These are phyloP conservation scores for Phytophthora sp. DNA, from an alignment of 352 stramenopile genomes.

Conservation along the genomic window DNA sequence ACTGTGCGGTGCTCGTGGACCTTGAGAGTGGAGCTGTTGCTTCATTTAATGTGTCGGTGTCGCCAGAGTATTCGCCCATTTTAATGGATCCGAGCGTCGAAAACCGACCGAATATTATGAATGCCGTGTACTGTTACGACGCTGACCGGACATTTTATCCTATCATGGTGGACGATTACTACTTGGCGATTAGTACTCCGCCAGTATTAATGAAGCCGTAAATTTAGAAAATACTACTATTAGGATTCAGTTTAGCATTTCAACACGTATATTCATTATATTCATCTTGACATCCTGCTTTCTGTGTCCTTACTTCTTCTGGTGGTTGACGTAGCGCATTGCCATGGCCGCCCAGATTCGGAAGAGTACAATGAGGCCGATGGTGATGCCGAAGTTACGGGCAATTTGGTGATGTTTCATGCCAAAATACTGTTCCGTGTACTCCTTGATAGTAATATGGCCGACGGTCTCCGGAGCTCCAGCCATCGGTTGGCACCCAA, in stretches of 20 bases:
- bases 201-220: neutral
- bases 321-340: conserved; percentile 5
- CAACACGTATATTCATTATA: no score
- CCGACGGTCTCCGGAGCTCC: conserved; percentile 13
- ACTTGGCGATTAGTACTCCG: conserved; percentile 14
- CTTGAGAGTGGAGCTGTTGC: conserved; percentile 2
- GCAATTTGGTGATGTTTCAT: conserved; percentile 20
- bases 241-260: no score
- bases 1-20: conserved; percentile 20
- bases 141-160: neutral
- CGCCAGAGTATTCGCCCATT: conserved; percentile 8
- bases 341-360: conserved; percentile 5
- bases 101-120: conserved; percentile 8
- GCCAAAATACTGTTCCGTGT: conserved; percentile 14
- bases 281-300: no score
- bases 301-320: conserved; percentile 8
- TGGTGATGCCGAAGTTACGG: conserved; percentile 20
- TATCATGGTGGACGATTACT: conserved; percentile 5
- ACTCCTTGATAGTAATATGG: conserved; percentile 14
- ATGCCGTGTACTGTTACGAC: neutral
- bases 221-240: no score
- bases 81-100: conserved; percentile 17
- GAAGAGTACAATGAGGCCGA: conserved; percentile 11
- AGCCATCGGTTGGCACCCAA: conserved; percentile 18
- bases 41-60: conserved; percentile 3